Conservation (phyloP, 1,284 basidiomycete genomes). For the Ustanciosporium gigantosporum region DNA sequence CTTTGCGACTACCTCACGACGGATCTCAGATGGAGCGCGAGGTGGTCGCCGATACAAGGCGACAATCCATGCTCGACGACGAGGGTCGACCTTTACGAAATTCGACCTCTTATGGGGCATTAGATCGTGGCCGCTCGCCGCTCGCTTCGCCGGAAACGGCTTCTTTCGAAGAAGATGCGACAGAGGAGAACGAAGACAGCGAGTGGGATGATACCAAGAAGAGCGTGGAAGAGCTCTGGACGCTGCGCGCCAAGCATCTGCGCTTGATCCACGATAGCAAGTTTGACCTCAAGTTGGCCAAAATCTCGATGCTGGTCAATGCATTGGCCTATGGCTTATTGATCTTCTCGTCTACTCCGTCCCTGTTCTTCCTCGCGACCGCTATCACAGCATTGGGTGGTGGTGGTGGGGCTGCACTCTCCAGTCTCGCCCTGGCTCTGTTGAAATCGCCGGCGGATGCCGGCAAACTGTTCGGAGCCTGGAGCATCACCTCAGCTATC, state of each 20-base stretch:
- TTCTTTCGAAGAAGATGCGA: slow-evolving; percentile 1
- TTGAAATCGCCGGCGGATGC: slow-evolving; percentile 49
- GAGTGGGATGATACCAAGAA: slow-evolving; percentile 33
- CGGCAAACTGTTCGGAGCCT: slow-evolving; percentile 58
- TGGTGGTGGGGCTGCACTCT: slow-evolving; percentile 53
- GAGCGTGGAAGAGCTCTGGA: slow-evolving; percentile 54
- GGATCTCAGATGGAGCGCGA: slow-evolving; percentile 23
- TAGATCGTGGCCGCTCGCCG: slow-evolving; percentile 1
- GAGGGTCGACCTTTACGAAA: slow-evolving; percentile 21
- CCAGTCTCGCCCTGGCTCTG: slow-evolving; percentile 54
- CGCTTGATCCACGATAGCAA: slow-evolving; percentile 58
- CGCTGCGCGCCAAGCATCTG: slow-evolving; percentile 49
- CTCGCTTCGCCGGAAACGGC: background rate
- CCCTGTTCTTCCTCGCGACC: slow-evolving; percentile 28
- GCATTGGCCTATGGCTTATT: slow-evolving; percentile 21
- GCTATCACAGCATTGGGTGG: slow-evolving; percentile 44
- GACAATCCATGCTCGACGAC: slow-evolving; percentile 30
- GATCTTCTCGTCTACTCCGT: slow-evolving; percentile 23
- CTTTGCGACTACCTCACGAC: slow-evolving; percentile 35
- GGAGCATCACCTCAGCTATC: slow-evolving; percentile 53
- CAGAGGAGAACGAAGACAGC: slow-evolving; percentile 3
- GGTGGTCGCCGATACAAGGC: slow-evolving; percentile 11
- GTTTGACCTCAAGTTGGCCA: slow-evolving; percentile 50
- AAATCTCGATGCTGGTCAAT: slow-evolving; percentile 32
- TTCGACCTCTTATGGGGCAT: slow-evolving; percentile 13